Base-by-base conservation (phyloP, 495 filamentous ascomycete species). In the Trypethelium eluteriae region DNA sequence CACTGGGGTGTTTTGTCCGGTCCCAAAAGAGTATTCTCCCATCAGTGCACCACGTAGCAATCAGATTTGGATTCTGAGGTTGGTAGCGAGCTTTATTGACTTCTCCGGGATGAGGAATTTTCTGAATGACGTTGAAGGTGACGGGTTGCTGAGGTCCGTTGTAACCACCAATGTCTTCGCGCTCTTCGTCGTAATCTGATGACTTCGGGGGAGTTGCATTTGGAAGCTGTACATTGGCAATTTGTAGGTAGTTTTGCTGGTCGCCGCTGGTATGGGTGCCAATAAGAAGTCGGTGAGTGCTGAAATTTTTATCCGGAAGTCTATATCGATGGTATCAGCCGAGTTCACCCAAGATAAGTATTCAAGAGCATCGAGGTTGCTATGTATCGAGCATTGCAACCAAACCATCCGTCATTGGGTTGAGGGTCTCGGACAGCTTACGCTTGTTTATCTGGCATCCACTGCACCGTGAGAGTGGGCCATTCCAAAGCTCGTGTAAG, bases 81-180 rank as follows among this genome's bases (percentile, higher is more conserved):
- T 95, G 92, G 76, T 98, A 97, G 66, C 95, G 86, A 1, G 95
- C 95, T 77, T 98, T 99, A 81, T 99, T 99, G 72, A 99, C 92
- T 75, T 99, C 95, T 39, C 90, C 90, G 34, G 91, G 90, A 76
- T 99, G 95, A 70, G 96, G 89, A 73, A 99, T 98, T 77, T 90
- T 94, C 77, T 99, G 95, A 39, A 90, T 86, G 70, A 98, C 89
- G 59, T 87, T 88, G 80, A 96, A 93, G 67, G 89, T 91, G 73
- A 88, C 84, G 32, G 85, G 79, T 69, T 88, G 87, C 74, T 89
- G 88, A 2, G 84, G 79, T 14, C 71, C 74, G 16, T 92, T 93
- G 75, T 96, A 92, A 38, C 95, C 93, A 18, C 95, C 95, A 75
- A 97, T 89, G 76, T 98, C 95, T 69, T 91, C 93, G 3, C 87